phyloP scores from a whole-genome alignment of 2,329 filamentous ascomycete species.

The Xylariaceae sp. region DNA sequence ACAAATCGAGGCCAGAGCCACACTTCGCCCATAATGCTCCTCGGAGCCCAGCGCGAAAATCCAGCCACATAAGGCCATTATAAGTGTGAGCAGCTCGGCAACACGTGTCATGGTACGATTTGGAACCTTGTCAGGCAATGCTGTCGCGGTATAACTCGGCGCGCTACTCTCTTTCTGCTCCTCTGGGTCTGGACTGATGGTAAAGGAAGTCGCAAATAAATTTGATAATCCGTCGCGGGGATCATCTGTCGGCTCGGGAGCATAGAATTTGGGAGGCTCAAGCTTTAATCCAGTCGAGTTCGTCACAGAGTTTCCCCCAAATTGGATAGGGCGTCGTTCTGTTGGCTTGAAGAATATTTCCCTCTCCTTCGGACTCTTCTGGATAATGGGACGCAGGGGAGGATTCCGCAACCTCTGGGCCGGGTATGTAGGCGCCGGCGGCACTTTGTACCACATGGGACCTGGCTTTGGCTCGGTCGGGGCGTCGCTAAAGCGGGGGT shows the following conservation, averaged over 20 bases:
- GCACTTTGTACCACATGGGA: conserved; percentile 66
- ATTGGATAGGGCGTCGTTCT: conserved; percentile 22
- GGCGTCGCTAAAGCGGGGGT: conserved; percentile 42
- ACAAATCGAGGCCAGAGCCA: conserved; percentile 27
- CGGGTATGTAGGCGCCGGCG: conserved; percentile 61
- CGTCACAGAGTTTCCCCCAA: conserved; percentile 17
- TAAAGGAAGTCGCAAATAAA: conserved; percentile 32
- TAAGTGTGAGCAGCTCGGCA: conserved; percentile 25
- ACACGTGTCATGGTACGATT: conserved; percentile 23
- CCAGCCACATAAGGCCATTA: conserved; percentile 27
- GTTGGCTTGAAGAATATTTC: conserved; percentile 44
- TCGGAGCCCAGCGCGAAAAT: conserved; percentile 23
- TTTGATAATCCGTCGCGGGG: conserved; percentile 30
- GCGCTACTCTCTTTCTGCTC: conserved; percentile 15
- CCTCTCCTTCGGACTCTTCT: conserved; percentile 40
- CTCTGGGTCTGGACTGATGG: conserved; percentile 30
- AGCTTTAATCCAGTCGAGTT: conserved; percentile 22
- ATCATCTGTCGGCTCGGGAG: conserved; percentile 29
- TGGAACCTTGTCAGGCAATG: conserved; percentile 6
- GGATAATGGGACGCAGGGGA: conserved; percentile 49
- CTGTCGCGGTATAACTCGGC: conserved; percentile 1
- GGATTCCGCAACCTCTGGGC: conserved; percentile 59
- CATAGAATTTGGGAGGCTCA: conserved; percentile 29
- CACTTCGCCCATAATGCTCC: conserved; percentile 27
- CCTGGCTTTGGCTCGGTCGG: conserved; percentile 40